Base-by-base conservation (phyloP, 169 alveolate species). In the Pseudocohnilembus persalinus region DNA sequence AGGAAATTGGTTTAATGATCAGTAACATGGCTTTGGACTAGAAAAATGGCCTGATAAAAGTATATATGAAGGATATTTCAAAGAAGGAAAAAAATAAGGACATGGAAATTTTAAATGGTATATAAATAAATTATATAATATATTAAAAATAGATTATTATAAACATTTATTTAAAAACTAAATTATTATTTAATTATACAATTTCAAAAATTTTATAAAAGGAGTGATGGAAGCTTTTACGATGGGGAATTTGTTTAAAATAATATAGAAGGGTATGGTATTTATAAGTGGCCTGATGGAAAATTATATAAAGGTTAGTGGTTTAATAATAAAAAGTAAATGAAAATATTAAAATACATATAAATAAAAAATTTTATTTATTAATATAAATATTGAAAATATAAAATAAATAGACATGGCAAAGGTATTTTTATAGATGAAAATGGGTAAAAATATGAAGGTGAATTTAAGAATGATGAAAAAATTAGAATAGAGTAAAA, bases 401-500 rank as follows among this genome's bases (percentile, higher is more conserved):
- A n/a, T n/a, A n/a, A n/a, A n/a, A n/a, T n/a, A n/a, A n/a, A n/a
- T n/a, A 49, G 68, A 49, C 68, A 49, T 11, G 68, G 68, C 26
- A 49, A 49, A 11, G 68, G 68, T 11, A 20, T 49, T 11, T 49
- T 11, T 49, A 20, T 49, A 4, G 68, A 49, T 20, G 4, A 11
- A 20, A 49, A 49, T 20, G 20, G 20, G 4, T 4, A 49, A 49
- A 20, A 11, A 11, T 49, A 49, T 49, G 4, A 49, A 49, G 68
- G 68, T 49, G 4, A 49, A 49, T 49, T 49, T 49, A 20, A 49
- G 20, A 49, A 49, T 49, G 68, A 49, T 49, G 68, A 49, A 49
- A 88, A 86, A 89, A 73, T 76, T 33, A 92, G 94, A 20, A 73
- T 33, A 77, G 93, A 90, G n/a, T 31, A 32, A 31, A 79, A 78